Conservation (phyloP, 306 rosid genomes). For the Citrullus colocynthis region DNA sequence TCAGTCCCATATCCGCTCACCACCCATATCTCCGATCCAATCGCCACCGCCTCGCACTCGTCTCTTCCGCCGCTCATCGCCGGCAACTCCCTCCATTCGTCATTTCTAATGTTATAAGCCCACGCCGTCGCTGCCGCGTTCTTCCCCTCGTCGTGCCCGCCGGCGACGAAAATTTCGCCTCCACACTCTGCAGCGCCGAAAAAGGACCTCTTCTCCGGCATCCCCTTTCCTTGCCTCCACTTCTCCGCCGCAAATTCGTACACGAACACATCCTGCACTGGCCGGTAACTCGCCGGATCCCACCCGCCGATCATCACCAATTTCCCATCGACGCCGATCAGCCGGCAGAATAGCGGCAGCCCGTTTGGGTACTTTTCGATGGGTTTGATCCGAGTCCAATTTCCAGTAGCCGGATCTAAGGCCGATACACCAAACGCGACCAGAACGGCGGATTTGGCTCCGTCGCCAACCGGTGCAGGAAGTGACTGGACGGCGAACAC, state of each 20-base stretch:
- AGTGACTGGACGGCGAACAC: constrained; percentile 30
- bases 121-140: constrained; percentile 33
- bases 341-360: constrained; percentile 34
- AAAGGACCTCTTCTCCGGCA: constrained; percentile 39
- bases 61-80: constrained; percentile 36
- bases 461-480: background rate
- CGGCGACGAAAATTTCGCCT: constrained; percentile 25
- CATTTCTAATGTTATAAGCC: constrained; percentile 22
- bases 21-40: constrained; percentile 37
- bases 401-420: constrained; percentile 24
- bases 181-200: constrained; percentile 23
- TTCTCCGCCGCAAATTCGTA: constrained; percentile 31
- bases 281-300: constrained; percentile 36
- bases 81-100: constrained; percentile 30
- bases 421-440: constrained; percentile 19
- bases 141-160: constrained; percentile 45
- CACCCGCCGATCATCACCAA: constrained; percentile 45
- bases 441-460: constrained; percentile 5
- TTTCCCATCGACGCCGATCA: constrained; percentile 34
- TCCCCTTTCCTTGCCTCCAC: constrained; percentile 30
- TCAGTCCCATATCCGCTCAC: constrained; percentile 44
- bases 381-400: constrained; percentile 26
- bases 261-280: constrained; percentile 34
- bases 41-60: constrained; percentile 40
- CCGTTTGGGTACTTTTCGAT: constrained; percentile 30